Base-by-base conservation (phyloP, 2,329 filamentous ascomycete species). In the Sporothrix sp. region DNA sequence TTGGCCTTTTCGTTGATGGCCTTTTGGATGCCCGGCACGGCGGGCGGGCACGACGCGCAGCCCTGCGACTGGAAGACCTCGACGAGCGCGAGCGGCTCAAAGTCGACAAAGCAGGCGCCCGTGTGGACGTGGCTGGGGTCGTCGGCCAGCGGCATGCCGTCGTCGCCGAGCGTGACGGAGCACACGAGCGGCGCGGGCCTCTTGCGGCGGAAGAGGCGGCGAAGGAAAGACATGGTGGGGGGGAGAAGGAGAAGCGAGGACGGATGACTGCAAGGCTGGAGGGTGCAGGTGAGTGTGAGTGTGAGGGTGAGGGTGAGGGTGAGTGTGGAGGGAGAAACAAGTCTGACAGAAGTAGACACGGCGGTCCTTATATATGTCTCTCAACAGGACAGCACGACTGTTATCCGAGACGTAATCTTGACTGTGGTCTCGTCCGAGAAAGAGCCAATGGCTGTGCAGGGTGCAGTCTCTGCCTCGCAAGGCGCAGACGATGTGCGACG, bases 1-100 rank as follows among this genome's bases (percentile, higher is more conserved):
- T 66, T 65, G 3, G 61, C 61, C 23, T 59, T 52, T 30, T 57
- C 58, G 20, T 23, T 28, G 7, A 58, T 59, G 18, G 55, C 59
- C 11, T 61, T 58, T 32, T 61, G 63, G 44, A 66, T 64, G 18
- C 52, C 57, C 1, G 61, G 59, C 3, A 65, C 57, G n/a, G 63
- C 60, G 1, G 62, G 60, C 2, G 64, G 63, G 44, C 64, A 68
- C 2, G 64, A 61, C 14, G 52, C 55, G 40, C 65, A 67, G 47
- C 62, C 61, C 54, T 67, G 64, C 0, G 64, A 65, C 51, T 64
- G 62, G 55, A 64, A 67, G 14, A 68, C 58, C 53, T 68, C 64
- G 5, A 63, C 59, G 8, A 66, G 53, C 23, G 65, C 56, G 36
- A 66, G 60, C 0, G 62, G 59, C 45, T 65, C 60, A 50, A 65